Evolutionary conservation across 2,329 filamentous ascomycete species (phyloP).

Genomic region (Capronia epimyces): DNA sequence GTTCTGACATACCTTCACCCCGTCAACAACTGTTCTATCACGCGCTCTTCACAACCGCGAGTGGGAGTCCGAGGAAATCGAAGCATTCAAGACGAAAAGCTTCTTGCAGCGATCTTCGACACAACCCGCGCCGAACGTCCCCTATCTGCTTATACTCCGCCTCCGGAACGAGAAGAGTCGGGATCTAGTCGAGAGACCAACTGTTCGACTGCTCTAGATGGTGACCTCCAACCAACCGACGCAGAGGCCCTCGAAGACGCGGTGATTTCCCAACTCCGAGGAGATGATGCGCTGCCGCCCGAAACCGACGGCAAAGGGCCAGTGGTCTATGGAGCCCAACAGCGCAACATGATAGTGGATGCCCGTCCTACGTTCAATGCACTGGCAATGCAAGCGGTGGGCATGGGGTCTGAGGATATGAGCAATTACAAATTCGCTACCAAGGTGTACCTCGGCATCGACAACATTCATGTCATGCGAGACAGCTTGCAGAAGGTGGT

Average conservation of each 20-base stretch:
- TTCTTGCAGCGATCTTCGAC: conserved; percentile 87
- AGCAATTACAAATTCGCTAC: conserved; percentile 89
- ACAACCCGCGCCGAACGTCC: conserved; percentile 53
- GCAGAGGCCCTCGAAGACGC: conserved; percentile 65
- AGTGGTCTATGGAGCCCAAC: conserved; percentile 81
- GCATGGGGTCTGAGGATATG: conserved; percentile 95
- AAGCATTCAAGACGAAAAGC: conserved; percentile 90
- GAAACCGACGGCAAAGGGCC: conserved; percentile 45
- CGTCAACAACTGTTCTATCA: conserved; percentile 94
- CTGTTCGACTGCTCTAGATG: conserved; percentile 50
- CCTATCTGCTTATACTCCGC: conserved; percentile 36
- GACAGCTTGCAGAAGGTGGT: conserved; percentile 82
- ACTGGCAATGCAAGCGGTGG: conserved; percentile 86
- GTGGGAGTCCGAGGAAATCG: conserved; percentile 81
- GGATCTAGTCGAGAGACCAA: conserved; percentile 30
- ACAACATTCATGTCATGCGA: conserved; percentile 98
- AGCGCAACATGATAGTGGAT: conserved; percentile 91
- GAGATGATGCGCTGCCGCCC: conserved; percentile 50
- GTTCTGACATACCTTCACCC: conserved; percentile 91
- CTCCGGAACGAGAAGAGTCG: conserved; percentile 41
- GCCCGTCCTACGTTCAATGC: conserved; percentile 92
- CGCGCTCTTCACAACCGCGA: conserved; percentile 84
- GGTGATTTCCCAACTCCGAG: conserved; percentile 51
- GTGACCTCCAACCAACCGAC: conserved; percentile 52
- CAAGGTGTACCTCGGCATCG: conserved; percentile 90